Base-by-base conservation (phyloP, 1,139 yeast species). In the Geotrichum bryndzae region DNA sequence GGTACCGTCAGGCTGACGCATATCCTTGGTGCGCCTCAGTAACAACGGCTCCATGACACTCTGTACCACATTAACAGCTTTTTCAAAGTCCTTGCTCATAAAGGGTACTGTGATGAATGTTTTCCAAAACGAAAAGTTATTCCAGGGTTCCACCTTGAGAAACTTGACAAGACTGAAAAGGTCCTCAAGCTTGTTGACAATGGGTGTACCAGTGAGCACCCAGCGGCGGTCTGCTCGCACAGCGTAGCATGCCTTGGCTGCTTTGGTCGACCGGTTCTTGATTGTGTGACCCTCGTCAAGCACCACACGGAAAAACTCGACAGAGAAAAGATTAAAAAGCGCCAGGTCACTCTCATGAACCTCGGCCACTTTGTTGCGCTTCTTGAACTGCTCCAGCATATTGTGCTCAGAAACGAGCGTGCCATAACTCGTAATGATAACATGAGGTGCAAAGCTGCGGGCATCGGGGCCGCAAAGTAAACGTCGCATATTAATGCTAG, bases 121-220 rank as follows among this genome's bases (percentile, higher is more conserved):
- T 68, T 87, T 88, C 99, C 99, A 94, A 67, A 88, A 87, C 0
- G 90, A 81, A 64, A 88, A 86, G 68, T 88, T 88, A 58, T 86
- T 81, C 98, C 98, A 94, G 0, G 98, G 98, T 68, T 89, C 92
- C 13, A 92, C 76, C 55, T 84, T 81, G 55, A 94, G 76, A 69
- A 87, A 94, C 68, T 85, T 86, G 22, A 91, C 83, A 58, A 91
- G 75, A 2, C 96, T 86, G 70, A 82, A 94, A 58, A 94, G 76
- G 73, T 94, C 99, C 72, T 94, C 97, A 8, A 94, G 78, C 65
- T 92, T 77, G 73, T 94, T 94, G 57, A 92, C 88, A 56, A 94
- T 90, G 0, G 99, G 98, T 0, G 99, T 94, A 15, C 99, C 99
- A 0, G 98, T 91, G 54, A 94, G 77, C 1, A 88, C 81, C 99